Conservation (phyloP, 2,329 filamentous ascomycete species). For the Stylonectria norvegica region DNA sequence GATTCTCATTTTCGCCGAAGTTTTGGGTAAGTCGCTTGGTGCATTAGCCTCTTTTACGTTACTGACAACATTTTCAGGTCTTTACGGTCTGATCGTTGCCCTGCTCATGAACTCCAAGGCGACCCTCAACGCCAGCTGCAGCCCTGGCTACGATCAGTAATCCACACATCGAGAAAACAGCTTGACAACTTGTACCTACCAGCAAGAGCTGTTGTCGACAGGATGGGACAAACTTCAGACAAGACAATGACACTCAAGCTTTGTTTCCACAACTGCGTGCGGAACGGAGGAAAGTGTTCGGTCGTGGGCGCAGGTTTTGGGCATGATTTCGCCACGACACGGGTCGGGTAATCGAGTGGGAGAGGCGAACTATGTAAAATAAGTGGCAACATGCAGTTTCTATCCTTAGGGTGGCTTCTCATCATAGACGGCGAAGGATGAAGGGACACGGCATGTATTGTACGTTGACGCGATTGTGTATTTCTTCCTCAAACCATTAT, state of each 20-base stretch:
- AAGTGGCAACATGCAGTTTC: conserved; percentile 46
- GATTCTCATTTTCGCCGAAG: conserved; percentile 99
- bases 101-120: conserved; percentile 99
- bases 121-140: conserved; percentile 60
- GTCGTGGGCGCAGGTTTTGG: conserved; percentile 22
- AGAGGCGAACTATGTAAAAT: conserved; percentile 43
- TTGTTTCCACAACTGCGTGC: conserved; percentile 15
- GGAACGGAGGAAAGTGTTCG: conserved; percentile 18
- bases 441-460: conserved; percentile 41
- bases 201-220: conserved; percentile 23
- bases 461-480: conserved; percentile 37
- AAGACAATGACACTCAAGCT: conserved; percentile 22
- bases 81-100: conserved; percentile 97
- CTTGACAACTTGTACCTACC: conserved; percentile 37
- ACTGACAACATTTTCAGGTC: conserved; percentile 57
- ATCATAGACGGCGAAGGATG: conserved; percentile 46
- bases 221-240: conserved; percentile 21
- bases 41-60: background rate
- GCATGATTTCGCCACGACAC: conserved; percentile 18
- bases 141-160: too few relatives aligned
- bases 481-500: conserved; percentile 6
- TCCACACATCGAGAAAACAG: conserved; percentile 22
- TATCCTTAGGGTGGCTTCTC: conserved; percentile 38
- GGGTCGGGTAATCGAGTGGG: conserved; percentile 24
- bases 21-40: conserved; percentile 67